Conservation (phyloP, 2,329 filamentous ascomycete genomes). For the Arthrobotrys sphaeroides region DNA sequence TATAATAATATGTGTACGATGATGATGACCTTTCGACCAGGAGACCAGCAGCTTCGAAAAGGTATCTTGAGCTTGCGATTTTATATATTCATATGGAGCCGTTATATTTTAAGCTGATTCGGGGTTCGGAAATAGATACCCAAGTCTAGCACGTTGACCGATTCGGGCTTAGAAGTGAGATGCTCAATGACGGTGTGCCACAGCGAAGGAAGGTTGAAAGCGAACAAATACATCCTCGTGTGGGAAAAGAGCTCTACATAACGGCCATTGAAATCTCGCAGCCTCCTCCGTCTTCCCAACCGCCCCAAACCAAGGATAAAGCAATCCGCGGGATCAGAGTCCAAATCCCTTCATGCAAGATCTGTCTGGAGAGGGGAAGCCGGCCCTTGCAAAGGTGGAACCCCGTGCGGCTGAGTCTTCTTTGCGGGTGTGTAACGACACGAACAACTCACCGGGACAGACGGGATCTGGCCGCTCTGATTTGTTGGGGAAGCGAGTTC, state of each 20-base stretch:
- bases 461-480: background rate
- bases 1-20: background rate
- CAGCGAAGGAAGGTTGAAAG: background rate
- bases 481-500: constrained; percentile 12
- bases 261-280: background rate
- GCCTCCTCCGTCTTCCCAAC: background rate
- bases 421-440: constrained; percentile 15
- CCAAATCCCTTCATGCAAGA: constrained; percentile 16
- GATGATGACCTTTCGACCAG: background rate
- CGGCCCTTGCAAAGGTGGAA: background rate
- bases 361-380: constrained; percentile 10
- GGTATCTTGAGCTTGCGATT: background rate
- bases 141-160: background rate
- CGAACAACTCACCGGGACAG: background rate
- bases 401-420: constrained; percentile 3
- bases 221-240: background rate
- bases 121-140: background rate
- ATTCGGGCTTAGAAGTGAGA: background rate
- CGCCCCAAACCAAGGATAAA: background rate
- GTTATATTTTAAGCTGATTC: background rate
- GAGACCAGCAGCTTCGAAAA: background rate
- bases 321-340: background rate
- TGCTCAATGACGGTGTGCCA: background rate
- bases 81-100: background rate
- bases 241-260: constrained; percentile 3